Percentiles rank a stretch among this genome's conserved stretches.
phyloP scores from a whole-genome alignment of 805 yeast genomes.

The Ogataea henricii region DNA sequence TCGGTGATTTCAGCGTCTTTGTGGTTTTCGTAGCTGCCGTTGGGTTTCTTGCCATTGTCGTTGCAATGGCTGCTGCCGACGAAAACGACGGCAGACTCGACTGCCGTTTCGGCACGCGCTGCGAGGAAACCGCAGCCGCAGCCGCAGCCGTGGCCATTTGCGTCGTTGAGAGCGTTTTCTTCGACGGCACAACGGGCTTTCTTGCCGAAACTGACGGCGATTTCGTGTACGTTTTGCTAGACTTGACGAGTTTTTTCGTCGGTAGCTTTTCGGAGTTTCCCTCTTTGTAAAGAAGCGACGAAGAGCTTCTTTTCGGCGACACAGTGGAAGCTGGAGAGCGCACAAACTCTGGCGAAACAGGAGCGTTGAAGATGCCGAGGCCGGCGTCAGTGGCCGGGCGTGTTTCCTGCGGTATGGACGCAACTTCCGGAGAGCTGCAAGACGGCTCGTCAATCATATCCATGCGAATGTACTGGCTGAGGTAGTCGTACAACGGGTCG shows the following conservation, averaged over 20 bases:
- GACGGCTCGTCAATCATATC: slow-evolving; percentile 19
- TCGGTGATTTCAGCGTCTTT: background rate
- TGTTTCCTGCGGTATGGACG: background rate
- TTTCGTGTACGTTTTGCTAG: background rate
- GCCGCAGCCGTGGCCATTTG: slow-evolving; percentile 36
- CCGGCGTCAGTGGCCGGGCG: background rate
- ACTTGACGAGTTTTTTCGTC: slow-evolving; percentile 5
- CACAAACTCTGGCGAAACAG: background rate
- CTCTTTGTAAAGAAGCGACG: slow-evolving; percentile 13
- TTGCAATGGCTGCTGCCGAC: slow-evolving; percentile 28
- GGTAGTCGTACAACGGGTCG: slow-evolving; percentile 19
- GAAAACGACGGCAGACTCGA: slow-evolving; percentile 20
- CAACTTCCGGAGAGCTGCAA: background rate
- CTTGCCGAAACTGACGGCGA: background rate
- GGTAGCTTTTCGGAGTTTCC: background rate
- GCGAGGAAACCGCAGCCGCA: slow-evolving; percentile 29
- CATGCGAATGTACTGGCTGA: slow-evolving; percentile 23
- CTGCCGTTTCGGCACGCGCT: slow-evolving; percentile 18
- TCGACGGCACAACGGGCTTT: slow-evolving; percentile 7
- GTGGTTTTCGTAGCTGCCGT: background rate
- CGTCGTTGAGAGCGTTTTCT: slow-evolving; percentile 23
- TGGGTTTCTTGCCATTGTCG: slow-evolving; percentile 19
- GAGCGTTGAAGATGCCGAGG: slow-evolving; percentile 1
- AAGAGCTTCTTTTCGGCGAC: slow-evolving; percentile 13
- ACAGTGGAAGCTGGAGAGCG: background rate